These are phyloP conservation scores for Pyrus communis DNA, from an alignment of 306 rosid species.

Conservation along the genomic window DNA sequence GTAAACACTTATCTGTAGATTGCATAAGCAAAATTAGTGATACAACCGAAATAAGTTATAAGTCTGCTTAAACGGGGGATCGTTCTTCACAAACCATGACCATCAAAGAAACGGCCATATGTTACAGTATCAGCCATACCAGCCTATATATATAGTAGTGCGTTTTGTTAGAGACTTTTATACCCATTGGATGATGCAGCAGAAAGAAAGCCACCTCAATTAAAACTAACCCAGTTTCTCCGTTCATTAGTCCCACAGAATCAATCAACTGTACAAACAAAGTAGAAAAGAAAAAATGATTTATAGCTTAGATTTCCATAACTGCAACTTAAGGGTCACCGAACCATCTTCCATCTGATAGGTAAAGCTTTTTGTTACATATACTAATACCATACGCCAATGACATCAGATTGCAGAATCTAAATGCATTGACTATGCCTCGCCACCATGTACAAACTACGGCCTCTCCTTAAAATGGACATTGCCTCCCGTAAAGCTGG, in stretches of 20 bases:
- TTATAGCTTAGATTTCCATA: background rate
- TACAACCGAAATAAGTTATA: background rate
- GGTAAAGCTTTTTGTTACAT: background rate
- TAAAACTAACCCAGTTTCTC: background rate
- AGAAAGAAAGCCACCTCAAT: background rate
- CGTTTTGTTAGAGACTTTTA: background rate
- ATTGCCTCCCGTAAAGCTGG: background rate
- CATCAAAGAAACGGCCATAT: background rate
- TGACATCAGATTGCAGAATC: background rate
- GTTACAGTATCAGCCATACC: background rate
- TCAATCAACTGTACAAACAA: background rate
- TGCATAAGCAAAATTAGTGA: background rate
- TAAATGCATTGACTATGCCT: background rate
- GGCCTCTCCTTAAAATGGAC: background rate
- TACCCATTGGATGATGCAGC: background rate
- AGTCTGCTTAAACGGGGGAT: background rate
- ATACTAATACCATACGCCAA: background rate
- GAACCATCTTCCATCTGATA: background rate
- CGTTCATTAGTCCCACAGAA: background rate
- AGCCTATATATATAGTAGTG: background rate
- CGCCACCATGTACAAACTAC: background rate
- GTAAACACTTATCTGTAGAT: background rate
- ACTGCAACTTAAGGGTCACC: background rate
- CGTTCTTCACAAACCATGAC: background rate
- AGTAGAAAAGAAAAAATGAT: background rate